Percentiles rank a stretch among this genome's conserved stretches.
phyloP scores from a whole-genome alignment of 768 basidiomycete genomes.

The Rhizopogon sp. region DNA sequence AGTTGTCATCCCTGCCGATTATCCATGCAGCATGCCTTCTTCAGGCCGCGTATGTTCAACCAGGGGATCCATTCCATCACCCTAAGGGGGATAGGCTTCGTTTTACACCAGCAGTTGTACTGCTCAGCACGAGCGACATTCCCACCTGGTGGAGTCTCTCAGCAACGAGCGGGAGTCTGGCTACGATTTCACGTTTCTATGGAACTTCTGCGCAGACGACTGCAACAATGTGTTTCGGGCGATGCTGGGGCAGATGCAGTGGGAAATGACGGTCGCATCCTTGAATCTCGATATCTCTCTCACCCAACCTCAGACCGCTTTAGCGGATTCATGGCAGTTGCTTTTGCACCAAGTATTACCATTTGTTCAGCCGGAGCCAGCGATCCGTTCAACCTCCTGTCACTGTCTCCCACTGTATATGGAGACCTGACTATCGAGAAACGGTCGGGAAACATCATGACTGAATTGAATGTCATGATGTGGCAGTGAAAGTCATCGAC shows the following conservation, averaged over 20 bases:
- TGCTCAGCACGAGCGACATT: no score
- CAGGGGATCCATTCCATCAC: no score
- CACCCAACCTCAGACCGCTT: conserved; percentile 67
- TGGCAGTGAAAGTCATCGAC: no score
- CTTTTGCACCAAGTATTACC: conserved; percentile 61
- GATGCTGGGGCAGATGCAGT: conserved; percentile 39
- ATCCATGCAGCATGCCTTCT: no score
- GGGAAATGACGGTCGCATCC: conserved; percentile 56
- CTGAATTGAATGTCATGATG: no score
- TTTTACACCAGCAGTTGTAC: no score
- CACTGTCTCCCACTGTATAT: conserved; percentile 59
- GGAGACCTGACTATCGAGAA: conserved; percentile 45
- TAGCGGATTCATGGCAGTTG: conserved; percentile 75
- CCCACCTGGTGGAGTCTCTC: conserved; percentile 19
- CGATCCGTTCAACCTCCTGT: conserved; percentile 57
- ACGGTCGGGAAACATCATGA: conserved; percentile 71
- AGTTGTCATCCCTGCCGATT: no score
- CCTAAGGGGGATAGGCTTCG: no score
- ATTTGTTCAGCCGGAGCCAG: conserved; percentile 47
- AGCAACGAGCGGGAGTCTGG: conserved; percentile 72
- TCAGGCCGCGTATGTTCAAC: no score
- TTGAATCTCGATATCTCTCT: conserved; percentile 89
- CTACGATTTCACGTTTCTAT: conserved; percentile 72
- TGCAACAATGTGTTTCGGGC: conserved; percentile 35
- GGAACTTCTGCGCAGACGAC: conserved; percentile 50